Percentiles rank a stretch among this genome's conserved stretches.
Evolutionary conservation across 2,329 filamentous ascomycete genomes (phyloP).

Genomic region (Trichoderma lentiforme): DNA sequence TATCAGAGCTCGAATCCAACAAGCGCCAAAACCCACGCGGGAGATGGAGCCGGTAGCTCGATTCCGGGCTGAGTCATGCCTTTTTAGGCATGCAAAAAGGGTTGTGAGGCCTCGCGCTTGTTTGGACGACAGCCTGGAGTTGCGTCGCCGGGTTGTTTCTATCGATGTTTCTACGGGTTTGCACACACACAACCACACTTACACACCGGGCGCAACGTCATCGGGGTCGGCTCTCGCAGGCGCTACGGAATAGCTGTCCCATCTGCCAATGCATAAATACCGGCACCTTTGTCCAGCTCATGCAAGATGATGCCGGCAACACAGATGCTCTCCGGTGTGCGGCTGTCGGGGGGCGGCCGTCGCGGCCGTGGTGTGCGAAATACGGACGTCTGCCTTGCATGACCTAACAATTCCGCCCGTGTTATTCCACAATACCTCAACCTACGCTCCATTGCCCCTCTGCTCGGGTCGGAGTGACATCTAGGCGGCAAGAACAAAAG

Average conservation of each 20-base stretch:
- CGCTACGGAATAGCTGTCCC: neutral
- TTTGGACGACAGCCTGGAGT: neutral
- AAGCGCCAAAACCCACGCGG: neutral
- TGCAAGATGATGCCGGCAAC: neutral
- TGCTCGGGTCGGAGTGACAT: neutral
- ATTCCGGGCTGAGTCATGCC: neutral
- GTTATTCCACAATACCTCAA: neutral
- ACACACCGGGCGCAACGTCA: neutral
- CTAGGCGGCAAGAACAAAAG: neutral
- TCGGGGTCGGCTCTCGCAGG: neutral
- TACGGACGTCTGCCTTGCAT: neutral
- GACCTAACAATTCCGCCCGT: neutral
- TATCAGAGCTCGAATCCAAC: neutral
- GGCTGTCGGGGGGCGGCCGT: neutral
- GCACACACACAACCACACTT: neutral
- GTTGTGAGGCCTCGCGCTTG: constrained; percentile 1
- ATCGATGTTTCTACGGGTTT: neutral
- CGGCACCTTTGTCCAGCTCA: neutral
- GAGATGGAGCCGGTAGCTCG: neutral
- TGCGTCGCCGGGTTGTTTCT: neutral
- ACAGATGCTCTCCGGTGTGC: neutral
- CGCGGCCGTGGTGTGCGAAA: neutral
- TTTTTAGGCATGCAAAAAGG: neutral
- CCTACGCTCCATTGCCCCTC: neutral
- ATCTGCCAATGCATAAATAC: neutral